These are phyloP conservation scores for Hydrangea macrophylla DNA, from an alignment of 148 eudicot genomes.

Conservation along the genomic window DNA sequence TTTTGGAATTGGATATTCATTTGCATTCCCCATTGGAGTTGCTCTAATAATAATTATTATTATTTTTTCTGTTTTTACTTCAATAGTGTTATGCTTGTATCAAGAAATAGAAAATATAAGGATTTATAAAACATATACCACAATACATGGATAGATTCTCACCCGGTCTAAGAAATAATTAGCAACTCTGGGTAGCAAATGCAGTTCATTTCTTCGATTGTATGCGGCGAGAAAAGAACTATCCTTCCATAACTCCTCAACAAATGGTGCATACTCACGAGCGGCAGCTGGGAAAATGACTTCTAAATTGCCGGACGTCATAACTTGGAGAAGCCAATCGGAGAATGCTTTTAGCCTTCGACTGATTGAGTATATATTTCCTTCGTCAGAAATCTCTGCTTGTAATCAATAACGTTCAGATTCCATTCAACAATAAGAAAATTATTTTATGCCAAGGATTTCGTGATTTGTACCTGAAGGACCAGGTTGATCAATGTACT, in stretches of 20 bases:
- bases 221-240: constrained; percentile 72
- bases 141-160: too few relatives aligned
- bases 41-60: too few relatives aligned
- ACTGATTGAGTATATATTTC: constrained; percentile 44
- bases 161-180: constrained; percentile 71
- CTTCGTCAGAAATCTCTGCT: constrained; percentile 28
- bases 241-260: constrained; percentile 79
- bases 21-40: too few relatives aligned
- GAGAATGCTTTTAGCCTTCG: constrained; percentile 59
- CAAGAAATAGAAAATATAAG: too few relatives aligned
- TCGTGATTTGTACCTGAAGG: constrained; percentile 52
- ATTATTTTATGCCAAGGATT: neutral
- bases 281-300: constrained; percentile 63
- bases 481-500: constrained; percentile 42
- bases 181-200: constrained; percentile 55
- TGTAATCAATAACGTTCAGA: constrained; percentile 2
- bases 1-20: too few relatives aligned
- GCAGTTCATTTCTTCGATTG: constrained; percentile 54
- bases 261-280: constrained; percentile 65
- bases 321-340: constrained; percentile 65
- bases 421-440: neutral
- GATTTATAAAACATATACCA: too few relatives aligned
- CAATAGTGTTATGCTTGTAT: too few relatives aligned
- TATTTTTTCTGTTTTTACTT: too few relatives aligned
- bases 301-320: constrained; percentile 68